These are phyloP conservation scores for Diaporthe destruens DNA, from an alignment of 2,329 filamentous ascomycete species.

Conservation along the genomic window DNA sequence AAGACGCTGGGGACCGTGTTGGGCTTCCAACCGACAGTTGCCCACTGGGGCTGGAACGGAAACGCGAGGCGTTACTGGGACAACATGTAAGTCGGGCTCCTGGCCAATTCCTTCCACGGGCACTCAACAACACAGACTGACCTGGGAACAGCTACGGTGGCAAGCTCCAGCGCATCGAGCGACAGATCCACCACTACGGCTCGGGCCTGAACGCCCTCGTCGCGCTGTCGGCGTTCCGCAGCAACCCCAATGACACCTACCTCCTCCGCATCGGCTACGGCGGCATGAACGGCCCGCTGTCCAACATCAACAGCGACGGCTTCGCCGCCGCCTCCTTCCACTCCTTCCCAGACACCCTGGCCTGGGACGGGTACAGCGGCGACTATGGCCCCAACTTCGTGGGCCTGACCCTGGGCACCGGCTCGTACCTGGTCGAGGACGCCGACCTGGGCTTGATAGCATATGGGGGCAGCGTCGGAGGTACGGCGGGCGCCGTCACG, in stretches of 20 bases:
- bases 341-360: slow-evolving; percentile 66
- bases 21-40: slow-evolving; percentile 68
- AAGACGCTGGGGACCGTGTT: slow-evolving; percentile 67
- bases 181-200: slow-evolving; percentile 72
- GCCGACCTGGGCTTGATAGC: slow-evolving; percentile 59
- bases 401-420: slow-evolving; percentile 62
- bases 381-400: slow-evolving; percentile 70
- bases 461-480: slow-evolving; percentile 60
- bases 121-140: background rate
- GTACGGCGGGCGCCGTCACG: slow-evolving; percentile 44
- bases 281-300: slow-evolving; percentile 64
- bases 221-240: slow-evolving; percentile 64
- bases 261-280: slow-evolving; percentile 67
- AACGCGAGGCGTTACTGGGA: slow-evolving; percentile 73
- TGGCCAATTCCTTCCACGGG: too few relatives aligned
- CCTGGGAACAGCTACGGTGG: slow-evolving; percentile 53
- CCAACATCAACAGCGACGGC: slow-evolving; percentile 67
- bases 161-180: slow-evolving; percentile 58
- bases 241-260: slow-evolving; percentile 60
- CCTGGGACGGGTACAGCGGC: slow-evolving; percentile 68
- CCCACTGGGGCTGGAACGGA: slow-evolving; percentile 74
- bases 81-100: slow-evolving; percentile 57
- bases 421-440: slow-evolving; percentile 63
- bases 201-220: slow-evolving; percentile 69
- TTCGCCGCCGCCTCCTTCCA: slow-evolving; percentile 69